phyloP scores from a whole-genome alignment of 2,329 filamentous ascomycete genomes.

The Hymenoscyphus repandus region DNA sequence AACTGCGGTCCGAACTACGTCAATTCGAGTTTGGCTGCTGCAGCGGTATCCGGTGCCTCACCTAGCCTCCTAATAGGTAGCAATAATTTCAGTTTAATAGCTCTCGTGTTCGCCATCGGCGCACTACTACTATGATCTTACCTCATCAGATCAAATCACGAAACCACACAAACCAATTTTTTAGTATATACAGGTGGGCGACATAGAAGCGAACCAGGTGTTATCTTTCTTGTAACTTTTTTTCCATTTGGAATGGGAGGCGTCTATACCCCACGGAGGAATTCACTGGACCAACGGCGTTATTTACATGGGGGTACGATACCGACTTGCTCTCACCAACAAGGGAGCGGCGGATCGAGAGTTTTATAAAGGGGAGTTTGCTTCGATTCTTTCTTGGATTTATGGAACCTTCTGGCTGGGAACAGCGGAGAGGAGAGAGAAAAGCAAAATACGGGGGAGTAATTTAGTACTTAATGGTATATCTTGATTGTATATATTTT shows the following conservation, averaged over 20 bases:
- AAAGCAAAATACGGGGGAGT: background rate
- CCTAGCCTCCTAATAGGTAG: background rate
- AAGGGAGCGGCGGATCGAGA: constrained; percentile 22
- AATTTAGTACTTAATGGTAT: background rate
- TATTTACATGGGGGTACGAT: constrained; percentile 7
- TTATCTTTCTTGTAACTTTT: background rate
- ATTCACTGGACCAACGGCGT: background rate
- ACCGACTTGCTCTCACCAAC: constrained; percentile 19
- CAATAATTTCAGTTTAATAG: constrained; percentile 11
- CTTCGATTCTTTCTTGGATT: background rate
- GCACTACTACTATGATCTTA: constrained; percentile 16
- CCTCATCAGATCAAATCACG: background rate
- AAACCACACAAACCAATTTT: background rate
- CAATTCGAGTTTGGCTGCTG: constrained; percentile 44
- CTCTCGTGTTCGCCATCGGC: constrained; percentile 13
- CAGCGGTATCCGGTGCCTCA: constrained; percentile 7
- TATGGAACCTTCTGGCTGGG: background rate
- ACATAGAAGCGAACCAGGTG: background rate
- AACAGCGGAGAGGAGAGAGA: background rate
- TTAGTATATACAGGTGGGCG: constrained; percentile 3
- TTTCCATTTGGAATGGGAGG: constrained; percentile 3
- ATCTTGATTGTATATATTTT: background rate
- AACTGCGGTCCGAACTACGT: constrained; percentile 55
- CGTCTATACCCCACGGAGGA: constrained; percentile 11
- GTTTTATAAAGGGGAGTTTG: background rate